A percentile compares a stretch with the other conserved stretches of the same genome.
Conservation (phyloP, 2,329 filamentous ascomycete species). For the Trichophyton simii region DNA sequence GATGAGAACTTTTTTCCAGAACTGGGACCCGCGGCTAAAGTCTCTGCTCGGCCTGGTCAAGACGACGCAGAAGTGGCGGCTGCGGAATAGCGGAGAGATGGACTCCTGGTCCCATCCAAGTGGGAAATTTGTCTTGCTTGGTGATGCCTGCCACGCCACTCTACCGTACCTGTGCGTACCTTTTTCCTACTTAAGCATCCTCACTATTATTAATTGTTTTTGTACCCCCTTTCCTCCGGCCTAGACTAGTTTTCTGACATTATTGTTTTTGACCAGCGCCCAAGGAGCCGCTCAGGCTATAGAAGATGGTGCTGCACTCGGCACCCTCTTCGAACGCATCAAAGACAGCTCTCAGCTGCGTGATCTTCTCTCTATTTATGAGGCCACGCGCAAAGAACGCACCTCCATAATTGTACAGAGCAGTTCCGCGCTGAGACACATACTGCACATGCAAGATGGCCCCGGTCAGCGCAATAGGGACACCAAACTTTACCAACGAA, state of each 20-base stretch:
- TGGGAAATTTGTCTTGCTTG: conserved; percentile 47
- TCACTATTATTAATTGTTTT: too few species aligned
- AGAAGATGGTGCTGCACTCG: conserved; percentile 22
- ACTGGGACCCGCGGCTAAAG: conserved; percentile 41
- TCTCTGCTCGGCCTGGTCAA: conserved; percentile 7
- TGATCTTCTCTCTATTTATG: conserved; percentile 34
- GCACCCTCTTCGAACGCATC: conserved; percentile 15
- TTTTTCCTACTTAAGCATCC: conserved; percentile 24
- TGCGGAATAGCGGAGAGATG: conserved; percentile 45
- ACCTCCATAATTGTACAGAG: conserved; percentile 49
- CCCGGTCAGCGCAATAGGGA: conserved; percentile 45
- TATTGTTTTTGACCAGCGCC: conserved; percentile 12
- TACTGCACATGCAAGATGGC: conserved; percentile 51
- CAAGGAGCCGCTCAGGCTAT: conserved; percentile 23
- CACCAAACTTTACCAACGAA: conserved; percentile 28
- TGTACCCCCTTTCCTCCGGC: too few species aligned
- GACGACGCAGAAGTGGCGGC: conserved; percentile 41
- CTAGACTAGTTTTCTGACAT: too few species aligned
- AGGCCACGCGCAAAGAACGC: conserved; percentile 44
- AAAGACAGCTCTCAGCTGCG: conserved; percentile 11
- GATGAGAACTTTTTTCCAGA: conserved; percentile 42
- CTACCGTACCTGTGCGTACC: conserved; percentile 43
- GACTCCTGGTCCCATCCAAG: conserved; percentile 46
- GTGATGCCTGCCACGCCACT: conserved; percentile 53
- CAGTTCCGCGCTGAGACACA: conserved; percentile 49